Evolutionary conservation across 345 rosid genomes (phyloP), one percentile per base, ranked within the genome.

Genomic region (Syzygium grande): DNA sequence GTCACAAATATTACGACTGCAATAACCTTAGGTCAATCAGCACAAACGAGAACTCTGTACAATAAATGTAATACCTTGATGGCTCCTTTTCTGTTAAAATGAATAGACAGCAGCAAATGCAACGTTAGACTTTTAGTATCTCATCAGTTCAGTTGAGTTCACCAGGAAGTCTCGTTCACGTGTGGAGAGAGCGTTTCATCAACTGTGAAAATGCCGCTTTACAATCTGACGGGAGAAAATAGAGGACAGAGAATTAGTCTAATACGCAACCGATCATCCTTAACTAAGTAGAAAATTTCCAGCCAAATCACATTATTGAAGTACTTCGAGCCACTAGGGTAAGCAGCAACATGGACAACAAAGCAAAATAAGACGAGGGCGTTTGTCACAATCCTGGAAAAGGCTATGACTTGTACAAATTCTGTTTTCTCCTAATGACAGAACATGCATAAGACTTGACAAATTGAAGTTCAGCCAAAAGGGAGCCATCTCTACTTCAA

Each of bases 1-100:
- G 99, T 94, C 85, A 98, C 98, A 77, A 97, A 98, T 87, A 96
- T 95, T 77, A 96, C 96, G 89, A 96, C 99, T 96, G 84, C 90
- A 91, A 49, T 8, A 49, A 87, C 22, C 19, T 19, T 54, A 19
- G 56, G 23, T 54, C 58, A 54, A 19, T 54, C 58, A 84, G 49
- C 43, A 84, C 61, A 34, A 84, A 49, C 29, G 46, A 58, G 16
- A 41, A 77, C 84, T 49, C 43, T 19, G 3, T 54, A 7, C 58
- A 2, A 14, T 54, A 19, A 54, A 54, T 19, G 7, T 7, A 54
- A 7, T 2, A 5, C 1, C 0, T 3, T 6, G 55, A 52, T 54
- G 23, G 58, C 23, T 54, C 59, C 59, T 55, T 19, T 54, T 54
- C 59, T 55, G 4, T 55, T 55, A 55, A 7, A 55, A 55, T 55